phyloP scores from a whole-genome alignment of 2,329 filamentous ascomycete genomes.

The Aspergillus neotritici region DNA sequence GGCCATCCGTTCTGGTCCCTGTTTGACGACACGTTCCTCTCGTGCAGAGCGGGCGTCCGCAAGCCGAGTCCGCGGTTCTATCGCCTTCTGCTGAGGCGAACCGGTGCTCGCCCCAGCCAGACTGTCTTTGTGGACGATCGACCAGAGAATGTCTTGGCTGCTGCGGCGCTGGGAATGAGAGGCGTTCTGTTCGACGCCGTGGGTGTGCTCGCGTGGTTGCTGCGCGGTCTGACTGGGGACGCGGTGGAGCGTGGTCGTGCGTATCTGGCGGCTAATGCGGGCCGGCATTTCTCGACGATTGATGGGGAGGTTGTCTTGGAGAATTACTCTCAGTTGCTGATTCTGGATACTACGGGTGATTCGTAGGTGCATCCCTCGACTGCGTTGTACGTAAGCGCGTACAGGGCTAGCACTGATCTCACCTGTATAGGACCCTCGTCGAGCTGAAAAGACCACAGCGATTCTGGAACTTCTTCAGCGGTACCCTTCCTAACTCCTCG shows the following conservation, averaged over 20 bases:
- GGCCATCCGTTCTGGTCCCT: slow-evolving; percentile 19
- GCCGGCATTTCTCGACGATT: slow-evolving; percentile 15
- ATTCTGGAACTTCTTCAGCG: slow-evolving; percentile 26
- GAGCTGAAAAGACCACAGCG: neutral
- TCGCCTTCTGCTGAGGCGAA: slow-evolving; percentile 23
- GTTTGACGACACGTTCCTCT: slow-evolving; percentile 33
- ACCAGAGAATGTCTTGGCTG: slow-evolving; percentile 22
- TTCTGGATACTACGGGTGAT: slow-evolving; percentile 19
- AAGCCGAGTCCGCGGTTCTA: slow-evolving; percentile 35
- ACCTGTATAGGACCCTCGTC: slow-evolving; percentile 7
- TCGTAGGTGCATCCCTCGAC: slow-evolving; percentile 2
- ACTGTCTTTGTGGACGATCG: slow-evolving; percentile 29
- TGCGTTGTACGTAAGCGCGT: neutral
- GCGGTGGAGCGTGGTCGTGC: slow-evolving; percentile 4
- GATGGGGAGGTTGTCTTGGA: slow-evolving; percentile 20
- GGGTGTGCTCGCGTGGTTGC: neutral
- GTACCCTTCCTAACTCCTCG: neutral
- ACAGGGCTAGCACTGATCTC: neutral
- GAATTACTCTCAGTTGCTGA: slow-evolving; percentile 26
- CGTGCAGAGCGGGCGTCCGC: slow-evolving; percentile 27
- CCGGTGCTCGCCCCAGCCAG: slow-evolving; percentile 10
- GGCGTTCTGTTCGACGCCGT: slow-evolving; percentile 9
- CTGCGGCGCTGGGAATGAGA: slow-evolving; percentile 23
- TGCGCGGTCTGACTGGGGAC: slow-evolving; percentile 3
- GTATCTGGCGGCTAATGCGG: slow-evolving; percentile 2